These are phyloP conservation scores for Ammopiptanthus mongolicus DNA, from an alignment of 306 rosid species.

Conservation along the genomic window DNA sequence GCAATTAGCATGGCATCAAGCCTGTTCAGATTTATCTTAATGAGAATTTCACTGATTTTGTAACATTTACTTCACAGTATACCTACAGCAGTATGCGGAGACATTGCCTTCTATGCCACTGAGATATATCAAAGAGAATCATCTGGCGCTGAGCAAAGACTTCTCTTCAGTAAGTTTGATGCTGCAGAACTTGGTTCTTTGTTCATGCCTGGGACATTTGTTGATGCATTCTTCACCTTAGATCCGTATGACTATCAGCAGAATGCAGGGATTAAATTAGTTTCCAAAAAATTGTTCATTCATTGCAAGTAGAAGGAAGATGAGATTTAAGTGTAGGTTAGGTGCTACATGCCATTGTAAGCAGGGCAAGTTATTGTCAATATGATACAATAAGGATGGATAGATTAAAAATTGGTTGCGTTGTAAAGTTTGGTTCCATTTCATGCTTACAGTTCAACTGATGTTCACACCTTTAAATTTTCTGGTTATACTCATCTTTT, in stretches of 20 bases:
- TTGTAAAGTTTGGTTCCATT: slow-evolving; percentile 28
- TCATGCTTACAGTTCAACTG: slow-evolving; percentile 15
- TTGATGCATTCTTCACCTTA: slow-evolving; percentile 82
- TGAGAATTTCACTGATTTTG: slow-evolving; percentile 12
- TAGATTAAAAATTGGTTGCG: slow-evolving; percentile 18
- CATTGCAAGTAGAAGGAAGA: slow-evolving; percentile 37
- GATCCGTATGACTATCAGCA: slow-evolving; percentile 78
- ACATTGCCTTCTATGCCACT: slow-evolving; percentile 54
- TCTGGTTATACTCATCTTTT: slow-evolving; percentile 5
- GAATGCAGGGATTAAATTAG: slow-evolving; percentile 81
- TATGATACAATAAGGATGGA: slow-evolving; percentile 2
- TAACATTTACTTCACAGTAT: slow-evolving; percentile 49
- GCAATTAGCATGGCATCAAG: neutral
- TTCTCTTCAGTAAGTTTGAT: slow-evolving; percentile 64
- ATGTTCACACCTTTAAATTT: slow-evolving; percentile 12
- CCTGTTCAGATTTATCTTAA: neutral
- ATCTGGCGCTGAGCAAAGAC: slow-evolving; percentile 52
- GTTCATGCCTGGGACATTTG: slow-evolving; percentile 54
- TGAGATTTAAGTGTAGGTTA: slow-evolving; percentile 12
- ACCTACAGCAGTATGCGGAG: slow-evolving; percentile 50
- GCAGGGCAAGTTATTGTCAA: neutral
- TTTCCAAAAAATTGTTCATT: slow-evolving; percentile 74
- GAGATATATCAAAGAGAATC: slow-evolving; percentile 81
- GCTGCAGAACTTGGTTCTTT: slow-evolving; percentile 62
- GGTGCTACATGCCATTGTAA: neutral